Evolutionary conservation across 2,329 filamentous ascomycete species (phyloP).

Genomic region (Paecilomyces dactylethromorphus): DNA sequence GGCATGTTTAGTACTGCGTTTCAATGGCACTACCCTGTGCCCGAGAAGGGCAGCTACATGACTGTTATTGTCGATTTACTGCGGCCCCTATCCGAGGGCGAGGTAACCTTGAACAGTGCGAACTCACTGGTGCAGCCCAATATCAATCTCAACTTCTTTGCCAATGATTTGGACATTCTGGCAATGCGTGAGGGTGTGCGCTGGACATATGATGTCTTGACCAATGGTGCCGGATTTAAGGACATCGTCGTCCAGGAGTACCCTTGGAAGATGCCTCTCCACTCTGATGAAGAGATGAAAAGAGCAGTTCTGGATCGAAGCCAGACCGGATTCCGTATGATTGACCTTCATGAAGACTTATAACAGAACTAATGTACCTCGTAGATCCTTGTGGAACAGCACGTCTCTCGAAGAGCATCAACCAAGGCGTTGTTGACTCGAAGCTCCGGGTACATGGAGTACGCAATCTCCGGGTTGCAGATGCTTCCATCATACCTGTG

Average conservation of each 20-base stretch:
- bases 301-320: conserved; percentile 51
- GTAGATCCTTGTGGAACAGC: conserved; percentile 49
- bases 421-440: conserved; percentile 48
- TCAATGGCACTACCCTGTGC: conserved; percentile 43
- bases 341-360: neutral
- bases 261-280: conserved; percentile 54
- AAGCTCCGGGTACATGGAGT: conserved; percentile 49
- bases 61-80: conserved; percentile 52
- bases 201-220: conserved; percentile 51
- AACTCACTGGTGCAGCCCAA: conserved; percentile 32
- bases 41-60: conserved; percentile 43
- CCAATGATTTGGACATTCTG: conserved; percentile 47
- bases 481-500: conserved; percentile 52
- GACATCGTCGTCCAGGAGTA: conserved; percentile 40
- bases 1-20: conserved; percentile 50
- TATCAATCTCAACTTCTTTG: conserved; percentile 42
- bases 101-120: conserved; percentile 35
- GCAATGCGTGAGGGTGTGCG: conserved; percentile 54
- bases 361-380: neutral
- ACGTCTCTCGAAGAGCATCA: conserved; percentile 46
- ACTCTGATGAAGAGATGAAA: conserved; percentile 52
- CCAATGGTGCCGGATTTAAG: conserved; percentile 50
- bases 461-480: conserved; percentile 48
- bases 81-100: conserved; percentile 39
- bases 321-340: conserved; percentile 48